Conservation (phyloP, 345 rosid species). For the Syzygium jambos region DNA sequence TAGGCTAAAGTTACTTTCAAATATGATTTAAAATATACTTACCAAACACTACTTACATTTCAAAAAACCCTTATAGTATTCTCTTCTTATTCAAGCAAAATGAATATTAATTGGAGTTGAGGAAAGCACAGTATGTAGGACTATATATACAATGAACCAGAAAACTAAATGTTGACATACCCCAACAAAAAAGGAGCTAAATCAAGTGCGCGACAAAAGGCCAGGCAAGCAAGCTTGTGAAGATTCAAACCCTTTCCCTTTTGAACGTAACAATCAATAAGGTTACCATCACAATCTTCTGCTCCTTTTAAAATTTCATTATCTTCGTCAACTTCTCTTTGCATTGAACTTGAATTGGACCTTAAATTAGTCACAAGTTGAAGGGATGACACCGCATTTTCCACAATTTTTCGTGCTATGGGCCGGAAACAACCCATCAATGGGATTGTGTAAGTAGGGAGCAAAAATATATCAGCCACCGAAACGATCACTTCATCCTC, state of each 20-base stretch:
- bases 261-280: constrained; percentile 42
- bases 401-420: constrained; percentile 40
- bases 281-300: constrained; percentile 23
- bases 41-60: no score
- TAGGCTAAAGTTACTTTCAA: no score
- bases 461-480: constrained; percentile 52
- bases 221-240: constrained; percentile 86
- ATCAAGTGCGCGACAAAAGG: constrained; percentile 73
- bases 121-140: not conserved
- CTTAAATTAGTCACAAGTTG: constrained; percentile 40
- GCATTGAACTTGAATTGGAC: constrained; percentile 12
- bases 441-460: constrained; percentile 57
- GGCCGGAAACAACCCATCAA: constrained; percentile 63
- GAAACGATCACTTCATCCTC: constrained; percentile 51
- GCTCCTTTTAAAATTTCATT: not conserved
- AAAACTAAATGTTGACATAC: constrained; percentile 17
- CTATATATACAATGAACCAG: not conserved
- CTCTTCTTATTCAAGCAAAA: not conserved
- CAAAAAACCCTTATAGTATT: no score
- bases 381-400: constrained; percentile 44
- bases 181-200: constrained; percentile 56
- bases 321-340: not conserved
- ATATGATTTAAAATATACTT: no score
- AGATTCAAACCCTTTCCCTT: constrained; percentile 59
- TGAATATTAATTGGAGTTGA: not conserved